phyloP scores from a whole-genome alignment of 805 yeast species.

The Cyberlindnera maritima region DNA sequence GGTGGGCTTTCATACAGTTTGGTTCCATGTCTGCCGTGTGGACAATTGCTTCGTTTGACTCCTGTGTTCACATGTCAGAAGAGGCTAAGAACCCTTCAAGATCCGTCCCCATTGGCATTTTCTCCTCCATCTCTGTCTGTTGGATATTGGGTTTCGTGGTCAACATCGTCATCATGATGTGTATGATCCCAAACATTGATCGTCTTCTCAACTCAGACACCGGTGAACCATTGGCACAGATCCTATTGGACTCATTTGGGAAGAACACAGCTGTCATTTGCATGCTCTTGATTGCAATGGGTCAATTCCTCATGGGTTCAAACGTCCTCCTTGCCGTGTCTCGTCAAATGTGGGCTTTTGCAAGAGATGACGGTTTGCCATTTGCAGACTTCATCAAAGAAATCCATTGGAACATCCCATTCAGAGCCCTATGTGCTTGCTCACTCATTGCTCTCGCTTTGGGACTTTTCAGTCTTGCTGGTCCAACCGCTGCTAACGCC shows the following conservation, averaged over 20 bases:
- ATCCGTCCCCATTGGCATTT: slow-evolving; percentile 65
- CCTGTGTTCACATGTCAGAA: slow-evolving; percentile 71
- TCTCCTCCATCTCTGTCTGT: slow-evolving; percentile 55
- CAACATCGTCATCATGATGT: slow-evolving; percentile 51
- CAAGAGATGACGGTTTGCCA: slow-evolving; percentile 75
- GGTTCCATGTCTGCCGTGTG: slow-evolving; percentile 67
- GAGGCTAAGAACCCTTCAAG: slow-evolving; percentile 62
- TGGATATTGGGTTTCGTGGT: slow-evolving; percentile 57
- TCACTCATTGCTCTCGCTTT: slow-evolving; percentile 34
- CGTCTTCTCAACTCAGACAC: slow-evolving; percentile 42
- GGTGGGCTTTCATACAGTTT: slow-evolving; percentile 51
- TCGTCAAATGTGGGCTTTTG: slow-evolving; percentile 71
- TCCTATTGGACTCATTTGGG: slow-evolving; percentile 62
- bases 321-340: slow-evolving; percentile 59
- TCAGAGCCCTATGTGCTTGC: slow-evolving; percentile 53
- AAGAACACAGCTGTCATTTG: slow-evolving; percentile 61
- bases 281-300: slow-evolving; percentile 53
- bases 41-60: slow-evolving; percentile 75
- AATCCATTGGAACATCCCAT: slow-evolving; percentile 56
- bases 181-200: slow-evolving; percentile 45
- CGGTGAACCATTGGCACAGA: slow-evolving; percentile 67
- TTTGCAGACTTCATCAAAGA: slow-evolving; percentile 52
- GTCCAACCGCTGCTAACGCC: slow-evolving; percentile 42
- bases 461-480: slow-evolving; percentile 40
- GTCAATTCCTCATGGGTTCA: slow-evolving; percentile 67